Base-by-base conservation (phyloP, 257 asterid species). In the Coffea eugenioides region DNA sequence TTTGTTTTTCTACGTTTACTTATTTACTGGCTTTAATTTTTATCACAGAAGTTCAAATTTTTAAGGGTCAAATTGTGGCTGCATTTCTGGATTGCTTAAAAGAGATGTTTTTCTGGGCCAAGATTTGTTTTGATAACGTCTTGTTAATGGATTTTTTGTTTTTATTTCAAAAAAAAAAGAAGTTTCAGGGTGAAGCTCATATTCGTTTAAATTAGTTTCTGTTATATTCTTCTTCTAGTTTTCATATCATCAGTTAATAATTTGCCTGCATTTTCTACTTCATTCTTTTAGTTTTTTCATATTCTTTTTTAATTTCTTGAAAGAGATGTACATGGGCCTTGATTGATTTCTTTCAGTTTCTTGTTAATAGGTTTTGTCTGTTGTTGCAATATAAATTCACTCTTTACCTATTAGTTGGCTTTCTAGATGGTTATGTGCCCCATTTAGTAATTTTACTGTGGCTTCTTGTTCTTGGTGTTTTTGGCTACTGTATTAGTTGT, bases 291-390 rank as follows among this genome's bases (percentile, higher is more conserved):
- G 2, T 61, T 23, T 6, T 61, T 23, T 5, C 8, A 39, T 25
- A 0, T 12, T 6, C 2, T 46, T 43, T 77, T 68, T 49, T 65
- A 27, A 14, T 67, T 59, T 57, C 65, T 56, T 52, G 68, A 62
- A n/a, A 57, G 72, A 67, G 76, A 70, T 85, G 73, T 75, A 62
- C 59, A n/a, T 56, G 34, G 36, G 49, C 25, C 78, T 36, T 0
- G 8, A 18, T 34, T 25, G 69, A 78, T 78, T 68, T 12, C 43
- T 76, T 64, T 57, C 73, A 46, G 13, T 21, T 76, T 65, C 36
- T 64, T 31, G 64, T 34, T 64, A 14, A 31, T 46, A 43, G 76
- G n/a, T 25, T 48, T 46, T 61, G 7, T 21, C 12, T 8, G 14
- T 48, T 13, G 20, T 45, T 62, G 76, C 64, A 9, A 76, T 62